A percentile compares a stretch with the other conserved stretches of the same genome.
phyloP scores from a whole-genome alignment of 1,284 basidiomycete genomes.

The Rhodofomes roseus region DNA sequence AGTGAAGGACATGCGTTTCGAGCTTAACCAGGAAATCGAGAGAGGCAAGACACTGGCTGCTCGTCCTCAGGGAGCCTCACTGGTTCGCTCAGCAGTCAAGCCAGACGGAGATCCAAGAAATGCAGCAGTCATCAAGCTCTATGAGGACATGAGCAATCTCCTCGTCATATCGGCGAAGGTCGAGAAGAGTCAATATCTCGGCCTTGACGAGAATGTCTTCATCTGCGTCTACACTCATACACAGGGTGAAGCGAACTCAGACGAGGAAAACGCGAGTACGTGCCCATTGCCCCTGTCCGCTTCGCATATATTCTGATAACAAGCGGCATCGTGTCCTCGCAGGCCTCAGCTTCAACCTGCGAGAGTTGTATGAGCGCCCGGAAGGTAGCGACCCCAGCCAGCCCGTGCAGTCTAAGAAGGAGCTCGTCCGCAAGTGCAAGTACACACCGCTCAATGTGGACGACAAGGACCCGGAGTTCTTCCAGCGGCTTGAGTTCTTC shows the following conservation, averaged over 20 bases:
- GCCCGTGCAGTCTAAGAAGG: slow-evolving; percentile 29
- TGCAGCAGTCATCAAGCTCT: slow-evolving; percentile 34
- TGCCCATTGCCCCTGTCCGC: background rate
- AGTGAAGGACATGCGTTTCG: slow-evolving; percentile 40
- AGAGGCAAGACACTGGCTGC: slow-evolving; percentile 44
- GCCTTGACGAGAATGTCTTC: slow-evolving; percentile 27
- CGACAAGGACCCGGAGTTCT: slow-evolving; percentile 42
- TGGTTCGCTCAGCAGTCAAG: slow-evolving; percentile 20
- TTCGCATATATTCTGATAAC: background rate
- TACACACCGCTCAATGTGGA: slow-evolving; percentile 61
- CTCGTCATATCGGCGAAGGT: slow-evolving; percentile 30
- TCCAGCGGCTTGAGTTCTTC: slow-evolving; percentile 57
- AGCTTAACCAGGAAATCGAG: slow-evolving; percentile 62
- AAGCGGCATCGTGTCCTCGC: background rate
- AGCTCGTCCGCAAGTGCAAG: slow-evolving; percentile 47
- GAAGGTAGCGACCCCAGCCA: slow-evolving; percentile 29
- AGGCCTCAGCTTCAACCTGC: slow-evolving; percentile 62
- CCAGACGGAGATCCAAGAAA: slow-evolving; percentile 49
- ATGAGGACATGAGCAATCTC: slow-evolving; percentile 39
- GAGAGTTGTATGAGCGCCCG: slow-evolving; percentile 31
- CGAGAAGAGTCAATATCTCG: slow-evolving; percentile 23
- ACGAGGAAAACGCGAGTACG: background rate
- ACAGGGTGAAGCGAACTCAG: slow-evolving; percentile 7
- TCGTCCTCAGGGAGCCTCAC: slow-evolving; percentile 31
- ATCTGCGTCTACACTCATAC: slow-evolving; percentile 32